These are phyloP conservation scores for Austroboletus festivus DNA, from an alignment of 768 basidiomycete genomes.

Conservation along the genomic window DNA sequence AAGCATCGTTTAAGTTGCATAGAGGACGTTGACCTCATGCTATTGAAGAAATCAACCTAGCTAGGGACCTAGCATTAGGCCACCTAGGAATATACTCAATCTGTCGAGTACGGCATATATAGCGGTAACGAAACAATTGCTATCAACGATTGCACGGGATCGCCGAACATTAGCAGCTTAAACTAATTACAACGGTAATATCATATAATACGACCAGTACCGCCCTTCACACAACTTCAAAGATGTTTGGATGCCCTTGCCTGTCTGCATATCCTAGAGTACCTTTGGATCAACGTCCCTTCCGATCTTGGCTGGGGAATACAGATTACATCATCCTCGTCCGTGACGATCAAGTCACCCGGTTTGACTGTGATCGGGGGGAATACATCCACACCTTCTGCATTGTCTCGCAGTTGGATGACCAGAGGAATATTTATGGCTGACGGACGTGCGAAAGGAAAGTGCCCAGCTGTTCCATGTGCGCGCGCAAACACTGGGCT, in stretches of 20 bases:
- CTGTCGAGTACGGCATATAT: too few species aligned
- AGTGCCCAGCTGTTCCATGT: slow-evolving; percentile 83
- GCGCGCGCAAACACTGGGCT: slow-evolving; percentile 80
- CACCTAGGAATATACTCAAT: too few species aligned
- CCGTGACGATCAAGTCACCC: slow-evolving; percentile 82
- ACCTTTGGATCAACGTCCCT: slow-evolving; percentile 67
- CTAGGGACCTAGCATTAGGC: too few species aligned
- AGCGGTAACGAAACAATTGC: too few species aligned
- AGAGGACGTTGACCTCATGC: slow-evolving; percentile 47
- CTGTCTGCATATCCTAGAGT: slow-evolving; percentile 70
- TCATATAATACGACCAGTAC: too few species aligned
- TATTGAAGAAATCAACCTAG: too few species aligned
- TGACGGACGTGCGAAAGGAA: slow-evolving; percentile 78
- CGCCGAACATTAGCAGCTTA: too few species aligned
- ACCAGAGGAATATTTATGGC: slow-evolving; percentile 64
- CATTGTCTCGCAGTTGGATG: slow-evolving; percentile 36
- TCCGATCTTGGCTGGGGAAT: slow-evolving; percentile 64
- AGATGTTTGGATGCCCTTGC: slow-evolving; percentile 71
- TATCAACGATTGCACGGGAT: too few species aligned
- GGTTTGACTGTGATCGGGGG: slow-evolving; percentile 61
- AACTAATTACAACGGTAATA: too few species aligned
- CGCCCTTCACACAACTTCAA: slow-evolving; percentile 75
- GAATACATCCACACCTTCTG: slow-evolving; percentile 40
- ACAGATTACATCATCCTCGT: slow-evolving; percentile 86
- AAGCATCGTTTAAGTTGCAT: slow-evolving; percentile 74